Conservation (phyloP, 139 green algal genomes). For the Desmodesmus armatus region DNA sequence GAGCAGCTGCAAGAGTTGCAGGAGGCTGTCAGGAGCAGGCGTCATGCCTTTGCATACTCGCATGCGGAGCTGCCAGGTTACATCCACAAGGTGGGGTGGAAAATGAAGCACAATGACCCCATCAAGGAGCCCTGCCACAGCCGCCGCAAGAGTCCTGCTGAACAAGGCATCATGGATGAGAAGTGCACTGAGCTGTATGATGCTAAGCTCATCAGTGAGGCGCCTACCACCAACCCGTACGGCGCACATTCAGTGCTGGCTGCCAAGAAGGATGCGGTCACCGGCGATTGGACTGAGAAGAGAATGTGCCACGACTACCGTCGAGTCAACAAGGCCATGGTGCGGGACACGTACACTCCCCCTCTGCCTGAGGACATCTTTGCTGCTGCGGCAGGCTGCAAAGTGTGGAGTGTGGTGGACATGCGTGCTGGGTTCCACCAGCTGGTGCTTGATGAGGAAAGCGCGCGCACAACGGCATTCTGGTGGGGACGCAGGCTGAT, state of each 20-base stretch:
- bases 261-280: conserved; percentile 1
- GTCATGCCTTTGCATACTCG: conserved; percentile 21
- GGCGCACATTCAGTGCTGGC: background rate
- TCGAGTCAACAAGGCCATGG: background rate
- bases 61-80: background rate
- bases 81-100: background rate
- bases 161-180: background rate
- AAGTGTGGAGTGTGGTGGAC: too few species aligned
- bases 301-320: background rate
- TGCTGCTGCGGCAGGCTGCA: too few species aligned
- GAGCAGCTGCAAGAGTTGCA: too few species aligned
- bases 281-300: background rate
- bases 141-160: background rate
- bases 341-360: background rate
- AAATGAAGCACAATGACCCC: background rate
- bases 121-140: background rate
- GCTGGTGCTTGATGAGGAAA: too few species aligned
- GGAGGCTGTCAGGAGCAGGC: too few species aligned
- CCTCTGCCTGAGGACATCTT: conserved; percentile 13
- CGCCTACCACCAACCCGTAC: background rate
- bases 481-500: conserved; percentile 27
- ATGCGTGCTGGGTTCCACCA: too few species aligned
- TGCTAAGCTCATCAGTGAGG: background rate
- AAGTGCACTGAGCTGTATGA: conserved; percentile 15
- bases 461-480: too few species aligned